Base-by-base conservation (phyloP, 1,284 basidiomycete species). In the Puccinia horiana region DNA sequence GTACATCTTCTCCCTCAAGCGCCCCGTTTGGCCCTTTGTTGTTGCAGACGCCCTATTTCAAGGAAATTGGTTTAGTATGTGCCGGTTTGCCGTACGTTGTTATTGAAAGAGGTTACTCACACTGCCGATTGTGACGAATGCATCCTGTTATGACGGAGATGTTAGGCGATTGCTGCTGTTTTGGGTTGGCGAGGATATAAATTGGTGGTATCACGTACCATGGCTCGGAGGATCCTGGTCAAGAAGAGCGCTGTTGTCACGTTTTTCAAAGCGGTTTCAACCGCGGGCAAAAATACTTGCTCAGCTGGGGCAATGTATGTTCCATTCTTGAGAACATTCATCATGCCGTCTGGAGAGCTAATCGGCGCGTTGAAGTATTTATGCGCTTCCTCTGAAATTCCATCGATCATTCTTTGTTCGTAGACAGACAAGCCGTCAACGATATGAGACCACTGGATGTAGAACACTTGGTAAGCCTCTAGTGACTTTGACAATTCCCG, bases 371-470 rank as follows among this genome's bases (percentile, higher is more conserved):
- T 42, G 20, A 81, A n/a, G n/a, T 56, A 32, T 44, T 47, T 61
- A 3, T 49, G 49, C n/a, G 67, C n/a, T 14, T 44, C 52, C 26
- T 81, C 56, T 29, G 78, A 73, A 29, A 81, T 44, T 11, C 37
- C 49, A 20, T 61, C 56, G 40, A 81, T 63, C 35, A 81, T n/a
- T 47, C 63, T 56, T 26, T 81, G 65, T 37, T 81, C 78, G 29
- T 73, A 81, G 42, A 44, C 26, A 20, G 49, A 49, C 32, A 81
- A 12, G 11, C 52, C 56, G 9, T 81, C 56, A 12, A 54, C 44
- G 9, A 81, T 54, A 61, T 81, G 69, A 32, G 78, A 23, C 78
- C 78, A 81, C 78, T 79, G n/a, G 9, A 18, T 69, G 76, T 69
- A 29, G 20, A 26, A 42, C 23, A 18, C 9, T 40, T 29, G 23